phyloP scores from a whole-genome alignment of 2,329 filamentous ascomycete species.

The Fusarium chaquense region DNA sequence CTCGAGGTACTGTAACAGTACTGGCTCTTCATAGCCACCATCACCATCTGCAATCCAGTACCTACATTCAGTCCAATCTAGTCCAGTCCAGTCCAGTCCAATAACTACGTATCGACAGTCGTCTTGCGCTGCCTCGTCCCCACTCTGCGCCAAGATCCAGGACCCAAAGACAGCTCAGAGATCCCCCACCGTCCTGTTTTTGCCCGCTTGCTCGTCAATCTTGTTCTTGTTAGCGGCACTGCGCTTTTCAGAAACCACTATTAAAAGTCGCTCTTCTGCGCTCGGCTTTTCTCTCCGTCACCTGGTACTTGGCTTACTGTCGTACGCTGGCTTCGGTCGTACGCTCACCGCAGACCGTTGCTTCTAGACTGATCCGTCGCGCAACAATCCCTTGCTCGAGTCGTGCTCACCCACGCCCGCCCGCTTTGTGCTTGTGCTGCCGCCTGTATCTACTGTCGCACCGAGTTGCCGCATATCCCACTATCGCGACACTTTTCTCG shows the following conservation, averaged over 20 bases:
- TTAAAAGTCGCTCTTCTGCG: conserved; percentile 19
- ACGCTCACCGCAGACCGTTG: conserved; percentile 32
- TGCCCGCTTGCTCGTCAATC: conserved; percentile 22
- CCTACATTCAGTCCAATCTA: not conserved
- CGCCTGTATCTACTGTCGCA: conserved; percentile 30
- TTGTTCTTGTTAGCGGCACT: conserved; percentile 27
- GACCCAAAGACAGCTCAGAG: conserved; percentile 33
- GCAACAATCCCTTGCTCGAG: conserved; percentile 41
- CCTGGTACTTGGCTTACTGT: conserved; percentile 34
- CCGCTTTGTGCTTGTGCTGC: conserved; percentile 31
- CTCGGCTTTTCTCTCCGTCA: conserved; percentile 28
- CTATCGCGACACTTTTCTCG: conserved; percentile 19
- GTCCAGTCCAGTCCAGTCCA: not conserved
- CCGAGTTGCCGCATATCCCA: conserved; percentile 28
- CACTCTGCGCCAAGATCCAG: conserved; percentile 37
- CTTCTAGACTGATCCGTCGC: conserved; percentile 39
- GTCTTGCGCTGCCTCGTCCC: conserved; percentile 35
- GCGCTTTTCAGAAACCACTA: conserved; percentile 14
- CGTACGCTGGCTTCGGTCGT: conserved; percentile 35
- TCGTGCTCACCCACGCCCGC: conserved; percentile 31
- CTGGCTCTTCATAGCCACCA: conserved; percentile 30
- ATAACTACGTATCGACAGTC: conserved; percentile 17
- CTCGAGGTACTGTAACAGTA: conserved; percentile 17
- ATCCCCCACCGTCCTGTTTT: conserved; percentile 38
- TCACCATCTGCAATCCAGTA: conserved; percentile 27